Evolutionary conservation across 352 stramenopile species (phyloP).

Genomic region (Pythium coloratum): DNA sequence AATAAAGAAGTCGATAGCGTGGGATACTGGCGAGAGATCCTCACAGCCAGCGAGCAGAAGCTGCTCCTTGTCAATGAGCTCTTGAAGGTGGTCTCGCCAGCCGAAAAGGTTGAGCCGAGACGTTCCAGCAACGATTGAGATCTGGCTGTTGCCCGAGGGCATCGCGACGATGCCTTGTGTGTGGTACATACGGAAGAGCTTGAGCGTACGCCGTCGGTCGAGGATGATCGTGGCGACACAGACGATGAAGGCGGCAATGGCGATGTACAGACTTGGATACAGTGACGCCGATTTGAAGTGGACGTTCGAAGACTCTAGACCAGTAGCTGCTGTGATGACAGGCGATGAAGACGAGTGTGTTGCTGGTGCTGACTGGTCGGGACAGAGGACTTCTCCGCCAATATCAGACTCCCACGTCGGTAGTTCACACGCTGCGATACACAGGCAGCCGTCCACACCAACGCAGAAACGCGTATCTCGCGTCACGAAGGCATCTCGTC

Average conservation of each 20-base stretch:
- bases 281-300: background rate
- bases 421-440: background rate
- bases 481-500: background rate
- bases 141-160: background rate
- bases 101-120: background rate
- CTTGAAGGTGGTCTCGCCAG: background rate
- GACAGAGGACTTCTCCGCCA: background rate
- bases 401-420: background rate
- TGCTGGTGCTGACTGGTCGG: background rate
- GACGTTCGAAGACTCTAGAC: background rate
- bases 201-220: background rate
- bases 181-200: background rate
- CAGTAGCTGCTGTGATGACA: background rate
- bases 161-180: background rate
- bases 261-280: background rate
- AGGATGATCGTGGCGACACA: background rate
- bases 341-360: background rate
- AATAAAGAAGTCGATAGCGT: background rate
- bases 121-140: background rate
- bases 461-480: background rate
- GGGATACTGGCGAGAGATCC: background rate
- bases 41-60: background rate
- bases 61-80: background rate
- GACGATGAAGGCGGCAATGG: background rate
- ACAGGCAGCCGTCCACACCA: background rate